Conservation (phyloP, 2,329 filamentous ascomycete species). For the Trichocomaceae sp. region DNA sequence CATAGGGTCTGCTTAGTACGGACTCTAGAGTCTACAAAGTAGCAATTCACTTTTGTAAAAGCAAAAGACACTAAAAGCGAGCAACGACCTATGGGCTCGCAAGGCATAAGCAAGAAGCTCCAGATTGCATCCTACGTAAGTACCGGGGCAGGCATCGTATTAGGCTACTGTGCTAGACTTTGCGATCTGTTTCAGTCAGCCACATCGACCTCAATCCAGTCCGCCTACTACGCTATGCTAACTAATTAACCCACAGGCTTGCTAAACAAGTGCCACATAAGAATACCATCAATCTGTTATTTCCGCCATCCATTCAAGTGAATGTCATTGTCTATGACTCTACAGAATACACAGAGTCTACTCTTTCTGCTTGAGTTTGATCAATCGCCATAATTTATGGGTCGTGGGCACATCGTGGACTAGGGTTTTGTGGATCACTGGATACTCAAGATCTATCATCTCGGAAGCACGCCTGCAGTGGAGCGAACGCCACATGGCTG, state of each 20-base stretch:
- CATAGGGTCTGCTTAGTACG: not conserved
- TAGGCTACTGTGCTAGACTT: not conserved
- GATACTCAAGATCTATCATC: not conserved
- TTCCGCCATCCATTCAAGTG: not conserved
- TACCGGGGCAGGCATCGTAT: not conserved
- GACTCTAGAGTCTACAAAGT: too few species aligned
- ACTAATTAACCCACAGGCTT: not conserved
- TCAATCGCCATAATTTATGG: too few species aligned
- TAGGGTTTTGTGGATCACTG: not conserved
- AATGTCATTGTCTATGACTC: not conserved
- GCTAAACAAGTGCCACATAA: not conserved
- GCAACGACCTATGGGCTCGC: not conserved
- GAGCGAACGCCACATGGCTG: not conserved
- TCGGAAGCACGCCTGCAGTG: not conserved
- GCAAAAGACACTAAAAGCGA: not conserved
- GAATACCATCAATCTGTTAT: not conserved
- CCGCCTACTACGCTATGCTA: too few species aligned
- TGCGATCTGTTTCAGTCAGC: constrained; percentile 6
- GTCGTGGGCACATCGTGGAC: too few species aligned
- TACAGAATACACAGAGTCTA: not conserved
- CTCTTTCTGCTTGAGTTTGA: too few species aligned
- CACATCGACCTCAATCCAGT: constrained; percentile 6
- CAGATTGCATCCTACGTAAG: not conserved
- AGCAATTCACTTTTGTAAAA: too few species aligned
- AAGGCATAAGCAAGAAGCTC: not conserved